Evolutionary conservation across 2,329 filamentous ascomycete genomes (phyloP).

Genomic region (Neocucurbitaria cava): DNA sequence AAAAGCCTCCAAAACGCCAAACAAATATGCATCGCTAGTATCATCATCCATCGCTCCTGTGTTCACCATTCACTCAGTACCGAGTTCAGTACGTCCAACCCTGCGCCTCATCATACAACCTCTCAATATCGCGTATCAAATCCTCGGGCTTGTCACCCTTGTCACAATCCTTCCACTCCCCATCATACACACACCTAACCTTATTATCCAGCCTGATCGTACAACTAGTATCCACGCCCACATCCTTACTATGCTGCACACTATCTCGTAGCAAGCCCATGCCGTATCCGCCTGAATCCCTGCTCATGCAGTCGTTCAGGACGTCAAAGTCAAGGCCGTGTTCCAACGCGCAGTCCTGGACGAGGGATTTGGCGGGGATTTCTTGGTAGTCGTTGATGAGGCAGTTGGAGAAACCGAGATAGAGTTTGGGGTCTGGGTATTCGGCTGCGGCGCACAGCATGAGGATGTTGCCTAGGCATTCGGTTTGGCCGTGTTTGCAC

Average conservation of each 20-base stretch:
- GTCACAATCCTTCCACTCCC: constrained; percentile 80
- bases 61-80: not conserved
- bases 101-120: constrained; percentile 60
- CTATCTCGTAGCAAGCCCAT: constrained; percentile 72
- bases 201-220: constrained; percentile 72
- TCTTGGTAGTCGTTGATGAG: constrained; percentile 75
- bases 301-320: constrained; percentile 81
- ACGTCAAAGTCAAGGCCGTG: constrained; percentile 84
- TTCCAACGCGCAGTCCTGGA: constrained; percentile 88
- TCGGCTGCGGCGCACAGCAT: constrained; percentile 87
- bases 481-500: constrained; percentile 87
- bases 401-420: constrained; percentile 93
- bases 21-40: constrained; percentile 2
- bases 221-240: constrained; percentile 56
- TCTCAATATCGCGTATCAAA: constrained; percentile 78
- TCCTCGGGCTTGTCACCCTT: constrained; percentile 71
- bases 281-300: constrained; percentile 75
- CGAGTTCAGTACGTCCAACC: constrained; percentile 36
- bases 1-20: constrained; percentile 6
- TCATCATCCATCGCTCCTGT: not conserved
- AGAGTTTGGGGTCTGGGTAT: constrained; percentile 85
- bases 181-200: constrained; percentile 81
- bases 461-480: constrained; percentile 94
- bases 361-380: constrained; percentile 79
- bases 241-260: constrained; percentile 65